A percentile compares a stretch with the other conserved stretches of the same genome.
phyloP scores from a whole-genome alignment of 2,329 filamentous ascomycete species.

The Arachnopeziza araneosa region DNA sequence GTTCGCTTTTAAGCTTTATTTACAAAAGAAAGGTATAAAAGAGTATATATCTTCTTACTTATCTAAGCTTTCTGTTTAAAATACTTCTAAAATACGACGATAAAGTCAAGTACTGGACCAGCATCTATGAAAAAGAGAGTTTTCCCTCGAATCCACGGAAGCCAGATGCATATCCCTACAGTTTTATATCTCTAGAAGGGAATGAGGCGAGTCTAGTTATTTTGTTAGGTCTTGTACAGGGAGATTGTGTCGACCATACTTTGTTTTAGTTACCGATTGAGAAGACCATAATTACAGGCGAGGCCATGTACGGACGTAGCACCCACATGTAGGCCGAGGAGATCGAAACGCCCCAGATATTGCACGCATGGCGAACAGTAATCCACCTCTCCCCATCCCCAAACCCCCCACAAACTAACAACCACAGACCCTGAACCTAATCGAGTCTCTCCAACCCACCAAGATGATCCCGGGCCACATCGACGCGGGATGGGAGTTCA shows the following conservation, averaged over 20 bases:
- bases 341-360: constrained; percentile 7
- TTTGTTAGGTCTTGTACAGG: constrained; percentile 5
- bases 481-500: background rate
- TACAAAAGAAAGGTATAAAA: too few relatives aligned
- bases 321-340: constrained; percentile 6
- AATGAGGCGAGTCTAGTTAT: constrained; percentile 3
- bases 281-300: constrained; percentile 2
- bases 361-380: constrained; percentile 1
- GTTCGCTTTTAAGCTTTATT: too few relatives aligned
- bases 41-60: too few relatives aligned
- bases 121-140: constrained; percentile 1
- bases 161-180: constrained; percentile 4
- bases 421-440: background rate
- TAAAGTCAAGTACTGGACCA: constrained; percentile 4
- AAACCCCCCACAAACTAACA: background rate
- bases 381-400: too few relatives aligned
- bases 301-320: constrained; percentile 6
- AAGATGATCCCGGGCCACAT: constrained; percentile 5
- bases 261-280: constrained; percentile 5
- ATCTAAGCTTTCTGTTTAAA: too few relatives aligned
- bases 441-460: background rate
- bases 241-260: constrained; percentile 6
- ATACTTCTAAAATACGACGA: constrained; percentile 6
- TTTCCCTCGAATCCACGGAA: background rate
- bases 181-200: constrained; percentile 1